Conservation (phyloP, 2,329 filamentous ascomycete species). For the Colletotrichum eleusines region DNA sequence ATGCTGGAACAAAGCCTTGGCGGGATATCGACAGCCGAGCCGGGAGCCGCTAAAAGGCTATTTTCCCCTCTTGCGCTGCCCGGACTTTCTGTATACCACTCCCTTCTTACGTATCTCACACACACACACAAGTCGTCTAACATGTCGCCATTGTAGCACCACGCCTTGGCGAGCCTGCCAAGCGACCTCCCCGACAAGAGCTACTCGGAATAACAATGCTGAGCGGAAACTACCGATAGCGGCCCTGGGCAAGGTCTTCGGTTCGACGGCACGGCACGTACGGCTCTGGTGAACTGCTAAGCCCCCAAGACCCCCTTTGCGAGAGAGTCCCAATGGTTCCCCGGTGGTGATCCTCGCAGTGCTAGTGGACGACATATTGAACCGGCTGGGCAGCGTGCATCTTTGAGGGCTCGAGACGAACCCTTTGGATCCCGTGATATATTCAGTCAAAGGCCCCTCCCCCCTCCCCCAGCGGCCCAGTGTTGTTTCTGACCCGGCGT, state of each 20-base stretch:
- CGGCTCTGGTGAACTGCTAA: too few relatives aligned
- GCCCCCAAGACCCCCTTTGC: neutral
- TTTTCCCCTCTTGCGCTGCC: neutral
- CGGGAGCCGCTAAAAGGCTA: neutral
- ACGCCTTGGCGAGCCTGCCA: neutral
- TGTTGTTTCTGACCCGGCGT: neutral
- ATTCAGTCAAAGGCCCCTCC: neutral
- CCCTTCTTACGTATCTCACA: neutral
- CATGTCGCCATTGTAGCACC: neutral
- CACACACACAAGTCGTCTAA: too few relatives aligned
- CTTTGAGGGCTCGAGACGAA: neutral
- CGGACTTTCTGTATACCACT: neutral
- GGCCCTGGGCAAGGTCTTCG: neutral
- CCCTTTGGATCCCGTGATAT: neutral
- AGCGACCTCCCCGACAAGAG: neutral
- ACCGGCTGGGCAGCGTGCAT: neutral
- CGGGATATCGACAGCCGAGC: neutral
- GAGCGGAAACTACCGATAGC: neutral
- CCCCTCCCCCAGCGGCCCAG: too few relatives aligned
- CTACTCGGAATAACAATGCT: neutral
- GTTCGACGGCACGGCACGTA: neutral
- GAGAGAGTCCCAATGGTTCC: neutral
- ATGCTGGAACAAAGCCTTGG: neutral
- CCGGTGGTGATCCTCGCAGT: neutral
- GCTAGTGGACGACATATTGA: neutral